phyloP scores from a whole-genome alignment of 169 alveolate species.

The Cryptosporidium baileyi region DNA sequence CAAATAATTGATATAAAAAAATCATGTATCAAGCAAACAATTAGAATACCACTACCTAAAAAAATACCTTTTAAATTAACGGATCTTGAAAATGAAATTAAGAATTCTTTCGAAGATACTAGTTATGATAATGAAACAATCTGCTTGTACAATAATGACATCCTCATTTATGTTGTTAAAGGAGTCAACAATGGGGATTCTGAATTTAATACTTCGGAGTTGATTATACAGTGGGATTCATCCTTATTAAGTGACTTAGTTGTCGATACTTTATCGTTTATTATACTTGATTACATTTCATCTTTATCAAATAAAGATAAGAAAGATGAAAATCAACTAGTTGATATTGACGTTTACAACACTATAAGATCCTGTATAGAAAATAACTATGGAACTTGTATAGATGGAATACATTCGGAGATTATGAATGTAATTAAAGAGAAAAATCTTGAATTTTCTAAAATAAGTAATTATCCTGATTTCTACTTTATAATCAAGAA shows the following conservation, averaged over 20 bases:
- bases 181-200: not conserved
- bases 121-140: not conserved
- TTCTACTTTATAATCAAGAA: conserved; percentile 9
- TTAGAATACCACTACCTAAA: conserved; percentile 35
- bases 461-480: not conserved
- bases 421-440: not conserved
- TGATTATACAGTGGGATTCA: conserved; percentile 55
- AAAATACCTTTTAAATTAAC: not conserved
- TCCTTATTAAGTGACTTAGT: conserved; percentile 15
- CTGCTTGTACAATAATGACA: not conserved
- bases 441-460: not conserved
- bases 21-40: conserved; percentile 42
- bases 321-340: not conserved
- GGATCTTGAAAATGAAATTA: not conserved
- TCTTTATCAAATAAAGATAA: not conserved
- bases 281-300: conserved; percentile 25
- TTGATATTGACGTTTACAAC: not conserved
- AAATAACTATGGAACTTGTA: conserved; percentile 33
- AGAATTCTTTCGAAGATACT: conserved; percentile 38
- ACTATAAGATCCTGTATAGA: conserved; percentile 24
- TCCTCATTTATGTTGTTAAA: not conserved
- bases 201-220: not conserved
- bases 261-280: conserved; percentile 56
- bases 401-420: conserved; percentile 29
- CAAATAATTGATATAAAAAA: conserved; percentile 25